These are phyloP conservation scores for Cercophora samala DNA, from an alignment of 495 filamentous ascomycete genomes.

Conservation along the genomic window DNA sequence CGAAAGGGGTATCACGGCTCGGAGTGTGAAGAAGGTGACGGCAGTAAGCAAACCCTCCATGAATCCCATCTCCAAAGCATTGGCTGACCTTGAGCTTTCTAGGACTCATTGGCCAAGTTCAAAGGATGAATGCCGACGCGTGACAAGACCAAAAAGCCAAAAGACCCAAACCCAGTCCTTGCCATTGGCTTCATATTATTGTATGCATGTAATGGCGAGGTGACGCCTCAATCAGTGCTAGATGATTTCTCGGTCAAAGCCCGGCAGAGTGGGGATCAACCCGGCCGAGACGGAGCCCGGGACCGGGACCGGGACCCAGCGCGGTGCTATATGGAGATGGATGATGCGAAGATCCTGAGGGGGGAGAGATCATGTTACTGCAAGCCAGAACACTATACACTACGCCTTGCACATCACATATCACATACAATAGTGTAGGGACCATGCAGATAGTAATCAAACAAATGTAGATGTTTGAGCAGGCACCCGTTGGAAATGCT, in stretches of 20 bases:
- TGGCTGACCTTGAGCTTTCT: constrained; percentile 18
- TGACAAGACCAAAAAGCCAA: not conserved
- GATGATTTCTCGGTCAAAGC: not conserved
- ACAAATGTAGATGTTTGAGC: not conserved
- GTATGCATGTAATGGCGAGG: not conserved
- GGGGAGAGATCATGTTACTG: not conserved
- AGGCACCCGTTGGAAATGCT: not conserved
- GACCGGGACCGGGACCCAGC: constrained; percentile 1
- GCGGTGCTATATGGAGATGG: not conserved
- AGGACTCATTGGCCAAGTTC: constrained; percentile 74
- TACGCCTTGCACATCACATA: too few species aligned
- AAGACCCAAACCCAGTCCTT: not conserved
- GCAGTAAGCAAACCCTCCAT: constrained; percentile 56
- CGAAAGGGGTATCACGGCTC: constrained; percentile 68
- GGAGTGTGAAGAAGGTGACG: constrained; percentile 71
- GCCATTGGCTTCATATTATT: not conserved
- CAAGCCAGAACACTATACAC: not conserved
- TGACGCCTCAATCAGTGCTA: not conserved
- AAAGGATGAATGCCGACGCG: constrained; percentile 54
- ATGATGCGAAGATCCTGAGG: not conserved
- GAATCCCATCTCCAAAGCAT: not conserved
- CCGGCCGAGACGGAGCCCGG: constrained; percentile 8
- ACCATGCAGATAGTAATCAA: not conserved
- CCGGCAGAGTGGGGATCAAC: constrained; percentile 9
- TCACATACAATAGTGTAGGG: not conserved